Conservation (phyloP, 2,329 filamentous ascomycete genomes). For the Xylariaceae sp. region DNA sequence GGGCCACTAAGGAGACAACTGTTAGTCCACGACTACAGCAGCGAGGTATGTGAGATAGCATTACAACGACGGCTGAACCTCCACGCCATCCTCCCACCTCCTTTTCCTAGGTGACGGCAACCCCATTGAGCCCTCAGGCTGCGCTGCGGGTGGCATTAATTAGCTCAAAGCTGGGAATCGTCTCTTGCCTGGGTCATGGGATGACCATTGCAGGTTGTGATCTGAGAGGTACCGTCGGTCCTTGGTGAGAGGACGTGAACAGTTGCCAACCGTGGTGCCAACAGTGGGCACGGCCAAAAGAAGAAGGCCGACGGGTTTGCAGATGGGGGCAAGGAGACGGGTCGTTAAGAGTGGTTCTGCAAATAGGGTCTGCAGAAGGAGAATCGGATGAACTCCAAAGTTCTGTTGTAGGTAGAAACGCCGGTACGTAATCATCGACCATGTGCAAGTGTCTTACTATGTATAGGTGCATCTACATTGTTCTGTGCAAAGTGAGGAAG, state of each 20-base stretch:
- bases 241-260: background rate
- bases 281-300: too few species aligned
- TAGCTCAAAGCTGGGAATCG: background rate
- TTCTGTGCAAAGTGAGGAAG: too few species aligned
- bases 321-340: background rate
- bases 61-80: slow-evolving; percentile 30
- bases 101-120: slow-evolving; percentile 37
- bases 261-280: too few species aligned
- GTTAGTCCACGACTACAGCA: slow-evolving; percentile 19
- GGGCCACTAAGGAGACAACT: slow-evolving; percentile 14
- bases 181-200: background rate
- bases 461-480: too few species aligned
- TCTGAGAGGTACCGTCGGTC: background rate
- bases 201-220: background rate
- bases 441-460: too few species aligned
- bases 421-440: too few species aligned
- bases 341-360: background rate
- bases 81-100: slow-evolving; percentile 34
- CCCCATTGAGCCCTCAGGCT: slow-evolving; percentile 30
- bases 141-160: slow-evolving; percentile 38
- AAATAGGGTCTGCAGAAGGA: background rate
- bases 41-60: slow-evolving; percentile 9
- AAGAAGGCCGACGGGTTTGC: background rate
- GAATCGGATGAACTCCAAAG: background rate
- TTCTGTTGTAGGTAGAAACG: too few species aligned